A percentile compares a stretch with the other conserved stretches of the same genome.
Evolutionary conservation across 768 basidiomycete species (phyloP).

Genomic region (Auriscalpium orientale): DNA sequence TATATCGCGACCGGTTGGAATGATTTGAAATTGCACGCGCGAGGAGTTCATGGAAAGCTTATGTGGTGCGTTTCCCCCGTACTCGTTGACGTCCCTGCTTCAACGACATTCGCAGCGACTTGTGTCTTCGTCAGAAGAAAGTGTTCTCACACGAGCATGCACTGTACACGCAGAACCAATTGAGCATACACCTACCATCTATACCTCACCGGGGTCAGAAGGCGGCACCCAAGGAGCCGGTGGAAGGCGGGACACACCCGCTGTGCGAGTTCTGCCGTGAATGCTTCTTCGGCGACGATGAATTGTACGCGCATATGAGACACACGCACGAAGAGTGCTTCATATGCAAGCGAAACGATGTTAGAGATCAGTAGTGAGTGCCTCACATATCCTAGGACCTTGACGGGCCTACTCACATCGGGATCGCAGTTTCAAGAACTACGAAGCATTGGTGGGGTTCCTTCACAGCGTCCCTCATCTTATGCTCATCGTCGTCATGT

Average conservation of each 20-base stretch:
- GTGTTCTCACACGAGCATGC: constrained; percentile 95
- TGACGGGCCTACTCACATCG: background rate
- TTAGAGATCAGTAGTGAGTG: constrained; percentile 81
- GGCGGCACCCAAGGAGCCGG: constrained; percentile 39
- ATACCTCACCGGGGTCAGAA: constrained; percentile 37
- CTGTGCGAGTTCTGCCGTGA: constrained; percentile 87
- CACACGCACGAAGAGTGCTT: constrained; percentile 96
- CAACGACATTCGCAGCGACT: constrained; percentile 41
- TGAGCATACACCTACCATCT: constrained; percentile 74
- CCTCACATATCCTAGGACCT: background rate
- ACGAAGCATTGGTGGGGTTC: constrained; percentile 55
- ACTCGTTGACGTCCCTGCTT: no score
- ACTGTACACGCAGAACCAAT: constrained; percentile 59
- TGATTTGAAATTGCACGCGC: constrained; percentile 79
- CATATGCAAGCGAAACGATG: constrained; percentile 77
- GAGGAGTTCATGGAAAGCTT: constrained; percentile 63
- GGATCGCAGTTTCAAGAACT: constrained; percentile 61
- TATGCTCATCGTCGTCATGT: background rate
- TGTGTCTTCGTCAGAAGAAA: constrained; percentile 87
- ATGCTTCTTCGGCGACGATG: constrained; percentile 90
- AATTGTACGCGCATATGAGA: constrained; percentile 89
- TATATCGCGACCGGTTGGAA: constrained; percentile 85
- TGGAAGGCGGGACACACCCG: constrained; percentile 71
- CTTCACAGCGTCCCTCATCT: background rate
- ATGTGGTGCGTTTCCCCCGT: constrained; percentile 60